phyloP scores from a whole-genome alignment of 2,329 filamentous ascomycete genomes.

The Epichloe elymi region DNA sequence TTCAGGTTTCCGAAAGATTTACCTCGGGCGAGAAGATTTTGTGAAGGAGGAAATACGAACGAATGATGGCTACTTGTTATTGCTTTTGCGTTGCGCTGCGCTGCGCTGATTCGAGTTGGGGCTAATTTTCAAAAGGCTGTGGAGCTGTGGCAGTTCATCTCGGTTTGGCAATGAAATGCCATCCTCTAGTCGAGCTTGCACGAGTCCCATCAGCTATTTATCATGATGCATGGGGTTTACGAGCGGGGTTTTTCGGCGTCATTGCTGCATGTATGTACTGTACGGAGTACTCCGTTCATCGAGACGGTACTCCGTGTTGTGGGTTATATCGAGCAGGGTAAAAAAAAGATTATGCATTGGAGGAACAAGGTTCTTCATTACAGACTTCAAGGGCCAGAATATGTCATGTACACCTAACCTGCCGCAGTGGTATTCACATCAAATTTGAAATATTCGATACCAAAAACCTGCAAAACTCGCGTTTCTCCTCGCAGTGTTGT shows the following conservation, averaged over 20 bases:
- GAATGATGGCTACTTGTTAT: no score
- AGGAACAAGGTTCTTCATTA: background rate
- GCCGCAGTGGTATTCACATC: no score
- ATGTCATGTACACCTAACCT: no score
- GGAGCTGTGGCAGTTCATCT: background rate
- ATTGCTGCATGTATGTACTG: background rate
- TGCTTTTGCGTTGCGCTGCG: no score
- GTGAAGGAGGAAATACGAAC: constrained; percentile 4
- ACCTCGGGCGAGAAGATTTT: constrained; percentile 8
- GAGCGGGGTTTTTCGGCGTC: background rate
- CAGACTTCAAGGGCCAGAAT: no score
- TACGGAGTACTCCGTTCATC: no score
- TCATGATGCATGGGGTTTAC: background rate
- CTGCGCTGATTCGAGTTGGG: no score
- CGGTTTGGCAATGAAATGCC: background rate
- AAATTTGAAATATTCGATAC: no score
- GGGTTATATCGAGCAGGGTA: background rate
- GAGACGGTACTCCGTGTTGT: background rate
- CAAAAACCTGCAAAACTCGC: no score
- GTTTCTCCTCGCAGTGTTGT: no score
- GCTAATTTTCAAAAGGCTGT: background rate
- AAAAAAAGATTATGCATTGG: background rate
- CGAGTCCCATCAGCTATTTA: background rate
- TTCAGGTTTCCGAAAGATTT: constrained; percentile 36
- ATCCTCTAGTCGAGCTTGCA: background rate